These are phyloP conservation scores for Solanum dulcamara DNA, from an alignment of 257 asterid genomes.

Conservation along the genomic window DNA sequence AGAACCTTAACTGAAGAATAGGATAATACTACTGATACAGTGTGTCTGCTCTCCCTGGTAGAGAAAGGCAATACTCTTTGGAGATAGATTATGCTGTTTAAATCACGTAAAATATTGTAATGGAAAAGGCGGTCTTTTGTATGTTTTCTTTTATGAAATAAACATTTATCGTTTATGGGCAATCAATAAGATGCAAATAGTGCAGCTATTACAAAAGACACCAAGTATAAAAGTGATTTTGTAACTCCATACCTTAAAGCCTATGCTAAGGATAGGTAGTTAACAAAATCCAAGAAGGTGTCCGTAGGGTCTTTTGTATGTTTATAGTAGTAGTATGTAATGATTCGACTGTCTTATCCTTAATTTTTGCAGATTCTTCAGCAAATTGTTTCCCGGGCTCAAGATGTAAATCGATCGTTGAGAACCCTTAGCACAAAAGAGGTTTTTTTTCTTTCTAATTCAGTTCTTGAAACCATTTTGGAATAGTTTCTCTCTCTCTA, in stretches of 20 bases:
- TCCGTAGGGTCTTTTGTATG: neutral
- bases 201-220: neutral
- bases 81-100: neutral
- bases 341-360: neutral
- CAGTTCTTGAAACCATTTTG: neutral
- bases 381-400: conserved; percentile 57
- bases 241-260: neutral
- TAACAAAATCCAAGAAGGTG: neutral
- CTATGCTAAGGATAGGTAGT: neutral
- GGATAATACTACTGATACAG: neutral
- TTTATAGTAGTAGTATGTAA: neutral
- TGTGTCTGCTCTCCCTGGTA: neutral
- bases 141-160: neutral
- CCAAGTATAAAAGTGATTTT: neutral
- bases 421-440: conserved; percentile 95
- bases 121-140: neutral
- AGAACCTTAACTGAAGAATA: neutral
- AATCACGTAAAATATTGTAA: neutral
- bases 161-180: neutral
- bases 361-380: conserved; percentile 68
- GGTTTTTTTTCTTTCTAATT: conserved; percentile 23
- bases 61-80: neutral
- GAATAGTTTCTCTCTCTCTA: neutral
- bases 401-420: conserved; percentile 47
- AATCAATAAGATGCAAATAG: neutral